A percentile compares a stretch with the other conserved stretches of the same genome.
Conservation (phyloP, 1,139 yeast species). For the Hyphopichia pseudoburtonii region DNA sequence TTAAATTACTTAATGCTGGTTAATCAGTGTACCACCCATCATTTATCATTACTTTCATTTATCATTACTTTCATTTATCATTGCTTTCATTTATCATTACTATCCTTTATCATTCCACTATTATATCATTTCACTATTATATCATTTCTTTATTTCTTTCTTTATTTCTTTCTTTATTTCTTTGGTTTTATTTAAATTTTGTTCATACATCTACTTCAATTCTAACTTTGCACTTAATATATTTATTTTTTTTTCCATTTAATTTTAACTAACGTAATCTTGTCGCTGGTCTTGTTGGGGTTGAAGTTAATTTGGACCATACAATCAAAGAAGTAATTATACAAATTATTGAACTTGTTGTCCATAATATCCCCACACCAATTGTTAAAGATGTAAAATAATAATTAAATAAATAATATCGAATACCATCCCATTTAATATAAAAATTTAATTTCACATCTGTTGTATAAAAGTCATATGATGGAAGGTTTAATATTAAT, state of each 20-base stretch:
- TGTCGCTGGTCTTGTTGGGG: not conserved
- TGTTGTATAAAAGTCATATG: too few relatives aligned
- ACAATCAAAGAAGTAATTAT: conserved; percentile 22
- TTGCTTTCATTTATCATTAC: not conserved
- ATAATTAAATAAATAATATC: conserved; percentile 56
- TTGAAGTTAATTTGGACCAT: not conserved
- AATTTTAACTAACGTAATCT: not conserved
- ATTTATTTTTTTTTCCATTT: conserved; percentile 1
- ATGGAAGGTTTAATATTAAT: not conserved
- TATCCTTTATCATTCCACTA: not conserved
- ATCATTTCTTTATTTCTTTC: not conserved
- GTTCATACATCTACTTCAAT: not conserved
- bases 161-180: not conserved
- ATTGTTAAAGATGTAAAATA: conserved; percentile 44
- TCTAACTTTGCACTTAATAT: not conserved
- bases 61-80: not conserved
- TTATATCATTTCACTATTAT: not conserved
- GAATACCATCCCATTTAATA: conserved; percentile 53
- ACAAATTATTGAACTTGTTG: conserved; percentile 30
- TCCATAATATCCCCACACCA: conserved; percentile 55
- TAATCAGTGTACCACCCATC: conserved; percentile 5
- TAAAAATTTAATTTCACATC: conserved; percentile 13
- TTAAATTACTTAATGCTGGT: conserved; percentile 41
- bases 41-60: not conserved
- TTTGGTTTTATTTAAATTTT: not conserved